These are phyloP conservation scores for Penicillium sp. DNA, from an alignment of 2,329 filamentous ascomycete genomes.

Conservation along the genomic window DNA sequence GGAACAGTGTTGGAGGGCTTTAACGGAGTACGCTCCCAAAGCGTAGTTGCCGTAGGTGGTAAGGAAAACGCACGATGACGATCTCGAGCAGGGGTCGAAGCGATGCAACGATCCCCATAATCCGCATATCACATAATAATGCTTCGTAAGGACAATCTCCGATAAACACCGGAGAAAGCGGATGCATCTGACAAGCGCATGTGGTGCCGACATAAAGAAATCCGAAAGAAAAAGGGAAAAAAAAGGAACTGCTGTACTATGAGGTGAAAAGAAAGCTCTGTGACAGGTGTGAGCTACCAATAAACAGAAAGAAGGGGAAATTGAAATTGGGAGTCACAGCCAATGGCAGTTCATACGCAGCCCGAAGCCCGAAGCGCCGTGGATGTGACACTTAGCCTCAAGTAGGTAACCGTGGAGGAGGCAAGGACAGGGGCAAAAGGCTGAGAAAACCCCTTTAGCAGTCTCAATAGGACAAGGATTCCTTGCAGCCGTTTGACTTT, in stretches of 20 bases:
- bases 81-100: not conserved
- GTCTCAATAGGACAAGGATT: not conserved
- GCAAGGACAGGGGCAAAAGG: slow-evolving; percentile 12
- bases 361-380: slow-evolving; percentile 10
- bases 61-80: not conserved
- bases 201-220: not conserved
- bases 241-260: not conserved
- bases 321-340: slow-evolving; percentile 12
- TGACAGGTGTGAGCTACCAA: slow-evolving; percentile 10
- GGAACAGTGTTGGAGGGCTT: not conserved
- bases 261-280: slow-evolving; percentile 5
- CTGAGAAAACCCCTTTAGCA: not conserved
- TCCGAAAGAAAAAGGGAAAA: not conserved
- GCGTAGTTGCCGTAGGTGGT: not conserved
- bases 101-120: not conserved
- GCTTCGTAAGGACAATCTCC: not conserved
- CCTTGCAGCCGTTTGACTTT: slow-evolving; percentile 10
- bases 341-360: slow-evolving; percentile 6
- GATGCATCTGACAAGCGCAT: slow-evolving; percentile 1
- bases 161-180: slow-evolving; percentile 5
- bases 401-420: slow-evolving; percentile 22
- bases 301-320: slow-evolving; percentile 2
- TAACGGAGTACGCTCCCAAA: not conserved
- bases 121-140: not conserved
- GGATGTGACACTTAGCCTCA: slow-evolving; percentile 9